Evolutionary conservation across 2,329 filamentous ascomycete genomes (phyloP).

Genomic region (Graphilbum sp.): DNA sequence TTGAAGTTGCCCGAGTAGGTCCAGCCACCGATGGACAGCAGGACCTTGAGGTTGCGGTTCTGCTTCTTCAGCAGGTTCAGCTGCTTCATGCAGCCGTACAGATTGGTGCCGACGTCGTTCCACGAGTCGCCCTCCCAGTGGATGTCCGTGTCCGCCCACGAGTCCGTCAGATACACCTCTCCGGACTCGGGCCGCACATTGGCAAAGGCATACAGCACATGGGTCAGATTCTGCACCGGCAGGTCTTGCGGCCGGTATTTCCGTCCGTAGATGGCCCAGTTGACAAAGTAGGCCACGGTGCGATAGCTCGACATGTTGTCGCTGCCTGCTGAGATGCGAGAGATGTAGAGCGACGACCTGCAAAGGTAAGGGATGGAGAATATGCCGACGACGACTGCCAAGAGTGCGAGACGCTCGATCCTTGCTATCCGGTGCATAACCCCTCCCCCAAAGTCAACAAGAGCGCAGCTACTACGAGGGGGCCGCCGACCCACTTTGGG

Average conservation of each 20-base stretch:
- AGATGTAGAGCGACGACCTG: background rate
- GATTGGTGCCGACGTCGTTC: constrained; percentile 59
- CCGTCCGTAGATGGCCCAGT: constrained; percentile 77
- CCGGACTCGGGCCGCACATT: constrained; percentile 67
- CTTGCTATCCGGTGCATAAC: no score
- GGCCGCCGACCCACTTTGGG: no score
- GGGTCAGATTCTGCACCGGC: constrained; percentile 65
- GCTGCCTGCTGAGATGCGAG: background rate
- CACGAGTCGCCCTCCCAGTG: constrained; percentile 52
- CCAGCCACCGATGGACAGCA: constrained; percentile 85
- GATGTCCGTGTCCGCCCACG: constrained; percentile 57
- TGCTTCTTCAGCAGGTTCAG: constrained; percentile 67
- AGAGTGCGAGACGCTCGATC: no score
- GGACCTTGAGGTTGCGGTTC: constrained; percentile 69
- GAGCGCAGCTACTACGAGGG: no score
- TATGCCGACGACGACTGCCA: no score
- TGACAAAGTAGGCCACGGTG: constrained; percentile 58
- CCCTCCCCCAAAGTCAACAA: no score
- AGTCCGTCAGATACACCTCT: constrained; percentile 52
- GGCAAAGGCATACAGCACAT: constrained; percentile 81
- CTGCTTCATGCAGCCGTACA: constrained; percentile 83
- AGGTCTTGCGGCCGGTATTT: constrained; percentile 77
- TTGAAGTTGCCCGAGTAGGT: constrained; percentile 78
- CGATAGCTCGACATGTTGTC: constrained; percentile 30
- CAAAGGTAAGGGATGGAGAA: background rate